These are phyloP conservation scores for Xylaria sp. DNA, from an alignment of 2,329 filamentous ascomycete genomes.

Conservation along the genomic window DNA sequence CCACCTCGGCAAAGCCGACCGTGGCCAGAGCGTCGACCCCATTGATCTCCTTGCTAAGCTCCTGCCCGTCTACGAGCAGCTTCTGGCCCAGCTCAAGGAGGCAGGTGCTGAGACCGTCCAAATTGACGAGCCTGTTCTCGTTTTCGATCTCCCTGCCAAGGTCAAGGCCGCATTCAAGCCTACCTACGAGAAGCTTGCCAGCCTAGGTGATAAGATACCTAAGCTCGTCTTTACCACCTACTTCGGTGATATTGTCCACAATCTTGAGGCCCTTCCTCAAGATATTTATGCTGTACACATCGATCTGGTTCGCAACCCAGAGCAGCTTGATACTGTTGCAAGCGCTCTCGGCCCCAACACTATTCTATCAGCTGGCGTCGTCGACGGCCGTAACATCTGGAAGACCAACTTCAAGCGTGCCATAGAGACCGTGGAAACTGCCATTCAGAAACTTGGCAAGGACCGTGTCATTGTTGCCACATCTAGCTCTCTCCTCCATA, in stretches of 20 bases:
- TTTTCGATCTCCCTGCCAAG: constrained; percentile 89
- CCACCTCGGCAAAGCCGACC: constrained; percentile 96
- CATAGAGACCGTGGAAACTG: constrained; percentile 87
- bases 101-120: constrained; percentile 96
- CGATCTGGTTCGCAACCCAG: constrained; percentile 96
- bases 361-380: constrained; percentile 91
- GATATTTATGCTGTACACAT: constrained; percentile 86
- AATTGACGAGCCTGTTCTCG: constrained; percentile 96
- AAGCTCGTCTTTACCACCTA: constrained; percentile 93
- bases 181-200: constrained; percentile 86
- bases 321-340: constrained; percentile 89
- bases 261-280: constrained; percentile 86
- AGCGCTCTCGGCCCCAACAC: constrained; percentile 86
- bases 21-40: constrained; percentile 88
- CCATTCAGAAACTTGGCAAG: constrained; percentile 93
- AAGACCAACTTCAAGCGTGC: constrained; percentile 99
- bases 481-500: constrained; percentile 97
- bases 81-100: constrained; percentile 90
- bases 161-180: constrained; percentile 98
- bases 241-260: constrained; percentile 99
- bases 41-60: constrained; percentile 94
- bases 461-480: constrained; percentile 96
- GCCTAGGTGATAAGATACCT: constrained; percentile 79
- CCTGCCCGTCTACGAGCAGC: constrained; percentile 90
- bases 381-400: constrained; percentile 99